Base-by-base conservation (phyloP, 768 basidiomycete species). In the Thelephora aurantiotincta region DNA sequence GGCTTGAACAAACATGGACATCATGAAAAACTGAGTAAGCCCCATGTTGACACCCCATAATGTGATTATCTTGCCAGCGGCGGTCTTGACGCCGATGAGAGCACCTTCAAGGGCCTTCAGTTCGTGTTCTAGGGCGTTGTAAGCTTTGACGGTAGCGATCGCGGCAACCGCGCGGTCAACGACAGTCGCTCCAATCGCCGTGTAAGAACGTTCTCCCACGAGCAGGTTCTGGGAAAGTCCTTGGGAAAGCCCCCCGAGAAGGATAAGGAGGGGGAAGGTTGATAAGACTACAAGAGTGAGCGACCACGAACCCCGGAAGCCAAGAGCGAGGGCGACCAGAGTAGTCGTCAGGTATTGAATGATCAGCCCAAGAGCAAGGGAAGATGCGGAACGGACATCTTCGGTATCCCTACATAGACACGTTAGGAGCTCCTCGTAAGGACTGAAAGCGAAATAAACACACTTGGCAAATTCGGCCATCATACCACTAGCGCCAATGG, bases 1-100 rank as follows among this genome's bases (percentile, higher is more conserved):
- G 0, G 82, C 92, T 57, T 91, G 83, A 6, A 98, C 90, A 64
- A 98, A 99, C 80, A 96, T 93, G 22, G 75, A 75, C 72, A 92
- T 81, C 56, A 84, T 75, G 49, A 84, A 71, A 59, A 96, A 93
- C 56, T 92, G 88, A 2, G 74, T 75, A 12, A 81, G 50, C 16
- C 76, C 83, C 1, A 71, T 64, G 3, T 80, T 78, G 33, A 79
- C 23, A 1, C 82, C 88, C 91, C 92, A 98, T 3, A 93, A 69
- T 19, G 68, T 59, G 49, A 78, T 75, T 41, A 87, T 71, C 22
- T 65, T 66, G 42, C 66, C 61, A 11, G 82, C 75, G 5, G 75
- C 70, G 0, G 45, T 51, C 18, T 69, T 67, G 5, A 81, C 63
- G 30, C 60, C 57, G 20, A 63, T 55, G 38, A 80, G 67, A 9